Conservation (phyloP, 495 filamentous ascomycete genomes). For the Pseudotulostoma volvatum region DNA sequence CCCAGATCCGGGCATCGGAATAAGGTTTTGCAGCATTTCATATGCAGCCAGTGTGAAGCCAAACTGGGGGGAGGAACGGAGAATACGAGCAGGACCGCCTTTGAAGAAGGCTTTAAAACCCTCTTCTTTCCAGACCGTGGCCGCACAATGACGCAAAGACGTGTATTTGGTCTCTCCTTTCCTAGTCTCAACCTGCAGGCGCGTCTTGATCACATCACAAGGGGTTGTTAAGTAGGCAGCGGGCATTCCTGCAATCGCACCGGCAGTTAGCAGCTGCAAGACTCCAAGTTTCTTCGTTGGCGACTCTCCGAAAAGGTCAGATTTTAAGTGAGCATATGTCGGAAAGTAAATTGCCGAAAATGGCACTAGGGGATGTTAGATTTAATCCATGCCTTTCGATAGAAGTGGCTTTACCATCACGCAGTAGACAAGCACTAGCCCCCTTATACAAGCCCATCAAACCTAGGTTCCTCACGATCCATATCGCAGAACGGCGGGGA, state of each 20-base stretch:
- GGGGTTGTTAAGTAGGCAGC: conserved; percentile 95
- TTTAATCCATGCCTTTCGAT: background rate
- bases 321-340: conserved; percentile 84
- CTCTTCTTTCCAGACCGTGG: conserved; percentile 72
- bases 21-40: conserved; percentile 67
- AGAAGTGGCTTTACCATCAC: conserved; percentile 57
- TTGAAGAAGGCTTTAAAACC: conserved; percentile 97
- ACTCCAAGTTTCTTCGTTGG: conserved; percentile 82
- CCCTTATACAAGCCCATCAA: conserved; percentile 95
- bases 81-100: conserved; percentile 83
- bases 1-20: conserved; percentile 63
- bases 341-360: conserved; percentile 99
- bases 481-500: conserved; percentile 79
- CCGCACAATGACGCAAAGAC: conserved; percentile 71
- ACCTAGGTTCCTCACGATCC: conserved; percentile 92
- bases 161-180: conserved; percentile 85
- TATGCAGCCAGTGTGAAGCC: conserved; percentile 93
- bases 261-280: conserved; percentile 80
- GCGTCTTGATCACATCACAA: conserved; percentile 97
- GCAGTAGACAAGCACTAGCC: conserved; percentile 85
- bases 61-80: conserved; percentile 91
- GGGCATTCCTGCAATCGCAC: conserved; percentile 97
- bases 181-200: conserved; percentile 88
- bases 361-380: conserved; percentile 38
- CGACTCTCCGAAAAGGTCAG: conserved; percentile 82